Evolutionary conservation across 345 rosid genomes (phyloP).

Genomic region (Acer campestre): DNA sequence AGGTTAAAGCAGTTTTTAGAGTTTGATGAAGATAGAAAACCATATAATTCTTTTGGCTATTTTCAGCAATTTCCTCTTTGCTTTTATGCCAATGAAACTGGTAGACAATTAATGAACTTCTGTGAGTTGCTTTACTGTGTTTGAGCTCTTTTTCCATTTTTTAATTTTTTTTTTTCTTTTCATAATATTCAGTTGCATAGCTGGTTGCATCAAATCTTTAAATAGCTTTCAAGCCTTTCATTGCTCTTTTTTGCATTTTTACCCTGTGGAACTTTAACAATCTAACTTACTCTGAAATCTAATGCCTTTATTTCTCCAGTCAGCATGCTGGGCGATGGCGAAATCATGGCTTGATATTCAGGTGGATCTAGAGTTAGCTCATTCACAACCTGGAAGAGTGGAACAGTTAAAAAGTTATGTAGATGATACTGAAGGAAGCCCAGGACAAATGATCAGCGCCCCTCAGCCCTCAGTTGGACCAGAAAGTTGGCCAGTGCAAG

Average conservation of each 20-base stretch:
- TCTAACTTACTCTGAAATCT: slow-evolving; percentile 5
- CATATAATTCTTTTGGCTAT: too few species aligned
- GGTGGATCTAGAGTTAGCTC: slow-evolving; percentile 86
- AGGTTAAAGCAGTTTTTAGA: too few species aligned
- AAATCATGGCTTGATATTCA: slow-evolving; percentile 98
- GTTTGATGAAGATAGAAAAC: too few species aligned
- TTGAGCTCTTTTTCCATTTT: neutral
- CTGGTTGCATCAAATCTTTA: neutral
- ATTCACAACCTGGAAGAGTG: slow-evolving; percentile 63
- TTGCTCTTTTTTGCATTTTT: neutral
- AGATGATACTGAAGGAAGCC: slow-evolving; percentile 61
- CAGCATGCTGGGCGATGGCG: slow-evolving; percentile 99
- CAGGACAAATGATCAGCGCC: slow-evolving; percentile 48
- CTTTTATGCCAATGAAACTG: neutral
- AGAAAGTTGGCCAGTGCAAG: slow-evolving; percentile 91
- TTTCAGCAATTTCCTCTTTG: neutral
- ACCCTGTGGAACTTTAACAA: neutral
- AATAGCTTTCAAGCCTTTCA: neutral
- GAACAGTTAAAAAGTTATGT: slow-evolving; percentile 63
- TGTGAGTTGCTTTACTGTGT: neutral
- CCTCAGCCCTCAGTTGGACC: slow-evolving; percentile 58
- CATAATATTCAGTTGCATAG: neutral
- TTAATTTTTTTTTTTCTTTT: neutral
- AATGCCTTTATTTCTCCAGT: slow-evolving; percentile 42
- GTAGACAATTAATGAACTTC: neutral